Conservation (phyloP, 2,329 filamentous ascomycete genomes). For the Microcera coccophila region DNA sequence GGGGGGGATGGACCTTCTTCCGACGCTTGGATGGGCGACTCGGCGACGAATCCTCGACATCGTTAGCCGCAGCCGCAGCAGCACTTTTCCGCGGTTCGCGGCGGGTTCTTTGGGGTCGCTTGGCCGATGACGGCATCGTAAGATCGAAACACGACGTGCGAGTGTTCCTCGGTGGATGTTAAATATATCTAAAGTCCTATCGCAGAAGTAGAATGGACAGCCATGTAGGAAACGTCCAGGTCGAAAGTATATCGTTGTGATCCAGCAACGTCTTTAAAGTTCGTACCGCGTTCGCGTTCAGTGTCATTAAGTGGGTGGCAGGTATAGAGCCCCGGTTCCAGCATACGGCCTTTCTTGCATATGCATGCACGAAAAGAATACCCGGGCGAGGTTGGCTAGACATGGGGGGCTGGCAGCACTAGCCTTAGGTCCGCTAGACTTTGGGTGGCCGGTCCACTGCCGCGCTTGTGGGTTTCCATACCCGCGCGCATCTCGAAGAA, state of each 20-base stretch:
- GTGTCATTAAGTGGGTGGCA: constrained; percentile 28
- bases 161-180: constrained; percentile 2
- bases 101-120: constrained; percentile 36
- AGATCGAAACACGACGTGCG: constrained; percentile 1
- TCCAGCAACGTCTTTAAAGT: constrained; percentile 16
- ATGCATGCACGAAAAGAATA: background rate
- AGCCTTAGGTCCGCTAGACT: background rate
- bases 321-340: constrained; percentile 15
- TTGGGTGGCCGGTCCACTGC: background rate
- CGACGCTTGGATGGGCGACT: constrained; percentile 61
- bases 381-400: background rate
- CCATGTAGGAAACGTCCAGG: constrained; percentile 25
- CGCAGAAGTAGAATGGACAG: too few relatives aligned
- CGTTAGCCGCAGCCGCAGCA: constrained; percentile 30
- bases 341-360: background rate
- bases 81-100: constrained; percentile 37
- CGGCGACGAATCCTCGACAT: constrained; percentile 54
- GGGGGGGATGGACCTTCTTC: constrained; percentile 48
- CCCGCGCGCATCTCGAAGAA: background rate
- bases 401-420: too few relatives aligned
- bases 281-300: constrained; percentile 33
- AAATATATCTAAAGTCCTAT: too few relatives aligned
- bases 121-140: constrained; percentile 37
- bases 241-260: background rate
- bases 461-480: too few relatives aligned